These are phyloP conservation scores for Moesziomyces globuligerus DNA, from an alignment of 1,284 basidiomycete genomes.

Conservation along the genomic window DNA sequence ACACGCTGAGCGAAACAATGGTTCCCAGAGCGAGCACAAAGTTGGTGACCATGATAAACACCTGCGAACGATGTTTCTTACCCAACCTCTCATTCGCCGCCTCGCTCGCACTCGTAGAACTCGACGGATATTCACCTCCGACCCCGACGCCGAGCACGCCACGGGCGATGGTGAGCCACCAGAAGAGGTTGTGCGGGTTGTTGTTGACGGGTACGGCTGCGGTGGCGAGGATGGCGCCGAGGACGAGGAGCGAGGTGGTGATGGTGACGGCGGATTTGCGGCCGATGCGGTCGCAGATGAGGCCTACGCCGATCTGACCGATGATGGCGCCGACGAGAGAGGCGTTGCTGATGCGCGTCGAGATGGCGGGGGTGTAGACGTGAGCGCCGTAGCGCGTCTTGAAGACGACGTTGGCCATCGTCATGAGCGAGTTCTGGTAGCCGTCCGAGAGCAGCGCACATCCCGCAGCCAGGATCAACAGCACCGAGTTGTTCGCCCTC, in stretches of 20 bases:
- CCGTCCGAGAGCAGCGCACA: conserved; percentile 75
- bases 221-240: conserved; percentile 78
- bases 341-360: conserved; percentile 79
- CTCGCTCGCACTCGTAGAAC: conserved; percentile 76
- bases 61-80: conserved; percentile 74
- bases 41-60: conserved; percentile 81
- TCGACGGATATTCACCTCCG: conserved; percentile 81
- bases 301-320: conserved; percentile 75
- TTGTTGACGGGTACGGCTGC: conserved; percentile 76
- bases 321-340: conserved; percentile 78
- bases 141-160: conserved; percentile 79
- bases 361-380: conserved; percentile 74
- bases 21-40: conserved; percentile 67
- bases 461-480: conserved; percentile 27
- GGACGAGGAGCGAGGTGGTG: conserved; percentile 77
- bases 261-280: conserved; percentile 58
- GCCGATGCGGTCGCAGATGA: conserved; percentile 78
- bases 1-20: conserved; percentile 77
- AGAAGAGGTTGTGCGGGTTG: conserved; percentile 74
- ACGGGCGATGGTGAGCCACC: conserved; percentile 79
- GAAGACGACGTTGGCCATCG: conserved; percentile 59
- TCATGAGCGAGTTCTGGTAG: conserved; percentile 73
- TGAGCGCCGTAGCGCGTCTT: conserved; percentile 52
- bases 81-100: conserved; percentile 77
- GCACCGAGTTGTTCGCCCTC: conserved; percentile 17